Conservation (phyloP, 805 yeast genomes). For the Ogataea glucozyma region DNA sequence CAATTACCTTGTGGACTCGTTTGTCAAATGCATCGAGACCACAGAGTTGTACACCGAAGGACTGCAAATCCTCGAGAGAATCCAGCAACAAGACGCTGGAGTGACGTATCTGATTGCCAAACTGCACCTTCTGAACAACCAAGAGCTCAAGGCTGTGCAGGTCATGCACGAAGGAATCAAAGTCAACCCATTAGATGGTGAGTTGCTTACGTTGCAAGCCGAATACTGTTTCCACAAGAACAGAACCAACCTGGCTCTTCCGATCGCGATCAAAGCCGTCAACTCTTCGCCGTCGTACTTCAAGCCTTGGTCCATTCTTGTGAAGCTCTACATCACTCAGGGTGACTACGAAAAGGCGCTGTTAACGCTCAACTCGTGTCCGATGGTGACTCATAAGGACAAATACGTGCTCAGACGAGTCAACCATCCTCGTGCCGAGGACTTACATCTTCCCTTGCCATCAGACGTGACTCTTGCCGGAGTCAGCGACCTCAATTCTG, state of each 20-base stretch:
- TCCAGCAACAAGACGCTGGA: slow-evolving; percentile 53
- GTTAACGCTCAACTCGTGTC: slow-evolving; percentile 74
- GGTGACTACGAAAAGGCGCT: slow-evolving; percentile 73
- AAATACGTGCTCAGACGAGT: slow-evolving; percentile 61
- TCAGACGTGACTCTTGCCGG: slow-evolving; percentile 69
- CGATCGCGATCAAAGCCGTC: slow-evolving; percentile 62
- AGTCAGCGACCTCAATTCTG: slow-evolving; percentile 66
- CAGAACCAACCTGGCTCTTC: slow-evolving; percentile 56
- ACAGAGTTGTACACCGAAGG: slow-evolving; percentile 68
- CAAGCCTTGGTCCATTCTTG: slow-evolving; percentile 69
- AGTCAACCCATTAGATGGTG: slow-evolving; percentile 54
- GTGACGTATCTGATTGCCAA: slow-evolving; percentile 59
- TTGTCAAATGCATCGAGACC: slow-evolving; percentile 59
- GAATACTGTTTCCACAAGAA: slow-evolving; percentile 55
- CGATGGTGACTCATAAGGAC: slow-evolving; percentile 76
- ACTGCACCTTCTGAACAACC: slow-evolving; percentile 52
- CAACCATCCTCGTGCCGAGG: slow-evolving; percentile 51
- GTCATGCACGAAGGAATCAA: slow-evolving; percentile 51
- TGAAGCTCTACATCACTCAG: slow-evolving; percentile 59
- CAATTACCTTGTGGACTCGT: slow-evolving; percentile 76
- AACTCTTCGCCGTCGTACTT: slow-evolving; percentile 75
- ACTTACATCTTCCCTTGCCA: slow-evolving; percentile 75
- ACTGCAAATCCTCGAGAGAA: slow-evolving; percentile 53
- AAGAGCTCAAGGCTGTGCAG: slow-evolving; percentile 60
- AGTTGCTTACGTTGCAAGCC: slow-evolving; percentile 55